Evolutionary conservation across 495 filamentous ascomycete genomes (phyloP).

Genomic region (Hypoxylon rickii): DNA sequence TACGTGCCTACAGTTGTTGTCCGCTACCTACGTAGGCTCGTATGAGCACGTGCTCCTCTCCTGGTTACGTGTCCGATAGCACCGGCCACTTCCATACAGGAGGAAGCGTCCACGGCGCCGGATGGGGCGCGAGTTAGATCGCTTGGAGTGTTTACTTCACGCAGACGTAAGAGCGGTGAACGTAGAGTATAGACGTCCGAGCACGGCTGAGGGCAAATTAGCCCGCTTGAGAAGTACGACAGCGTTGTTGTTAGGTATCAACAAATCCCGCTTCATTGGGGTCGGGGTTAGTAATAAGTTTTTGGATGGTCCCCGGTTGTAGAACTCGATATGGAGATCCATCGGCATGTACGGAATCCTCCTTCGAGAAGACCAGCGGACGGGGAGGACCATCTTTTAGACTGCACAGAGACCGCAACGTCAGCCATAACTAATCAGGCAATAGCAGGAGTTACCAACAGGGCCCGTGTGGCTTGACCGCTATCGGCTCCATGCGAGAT

Average conservation of each 20-base stretch:
- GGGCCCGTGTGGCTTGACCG: slow-evolving; percentile 8
- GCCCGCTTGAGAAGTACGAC: slow-evolving; percentile 11
- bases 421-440: slow-evolving; percentile 12
- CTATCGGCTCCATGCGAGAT: slow-evolving; percentile 23
- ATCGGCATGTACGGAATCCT: slow-evolving; percentile 9
- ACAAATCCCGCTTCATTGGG: slow-evolving; percentile 2
- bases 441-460: slow-evolving; percentile 7
- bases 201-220: slow-evolving; percentile 18
- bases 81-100: slow-evolving; percentile 11
- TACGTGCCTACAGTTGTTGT: background rate
- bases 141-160: slow-evolving; percentile 11
- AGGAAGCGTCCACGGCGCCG: slow-evolving; percentile 14
- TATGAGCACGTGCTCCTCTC: slow-evolving; percentile 18
- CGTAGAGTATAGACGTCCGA: slow-evolving; percentile 16
- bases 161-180: slow-evolving; percentile 24
- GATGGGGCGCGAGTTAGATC: slow-evolving; percentile 8
- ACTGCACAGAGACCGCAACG: background rate
- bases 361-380: background rate
- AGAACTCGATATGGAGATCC: slow-evolving; percentile 4
- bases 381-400: slow-evolving; percentile 2
- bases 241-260: slow-evolving; percentile 1
- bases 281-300: slow-evolving; percentile 7
- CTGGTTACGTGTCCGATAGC: slow-evolving; percentile 30
- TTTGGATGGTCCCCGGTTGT: slow-evolving; percentile 9
- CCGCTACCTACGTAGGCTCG: background rate